Conservation (phyloP, 139 green algal species). For the Chlorella sp. region DNA sequence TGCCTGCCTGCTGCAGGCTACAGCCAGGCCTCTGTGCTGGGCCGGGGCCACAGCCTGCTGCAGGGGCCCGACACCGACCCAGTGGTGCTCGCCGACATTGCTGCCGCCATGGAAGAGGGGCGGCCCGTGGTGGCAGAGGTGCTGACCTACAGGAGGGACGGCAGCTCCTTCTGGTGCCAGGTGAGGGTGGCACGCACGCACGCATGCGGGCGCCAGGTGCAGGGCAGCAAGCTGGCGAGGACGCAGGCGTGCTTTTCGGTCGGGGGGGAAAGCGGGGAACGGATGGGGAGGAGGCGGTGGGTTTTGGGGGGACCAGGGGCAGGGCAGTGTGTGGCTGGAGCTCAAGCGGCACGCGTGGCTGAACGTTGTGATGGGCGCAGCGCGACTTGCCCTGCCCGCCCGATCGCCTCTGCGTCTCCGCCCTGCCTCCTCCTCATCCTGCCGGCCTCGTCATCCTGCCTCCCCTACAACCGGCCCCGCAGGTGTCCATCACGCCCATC, state of each 20-base stretch:
- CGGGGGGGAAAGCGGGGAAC: too few species aligned
- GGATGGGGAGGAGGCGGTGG: background rate
- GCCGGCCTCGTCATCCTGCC: background rate
- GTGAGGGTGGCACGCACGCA: conserved; percentile 74
- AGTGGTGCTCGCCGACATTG: conserved; percentile 79
- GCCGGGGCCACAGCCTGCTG: conserved; percentile 82
- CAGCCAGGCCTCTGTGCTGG: conserved; percentile 58
- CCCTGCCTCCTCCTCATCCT: background rate
- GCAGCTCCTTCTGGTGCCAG: conserved; percentile 97
- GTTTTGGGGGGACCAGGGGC: background rate
- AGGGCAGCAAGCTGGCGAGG: too few species aligned
- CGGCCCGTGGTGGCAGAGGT: conserved; percentile 86
- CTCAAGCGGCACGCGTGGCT: too few species aligned
- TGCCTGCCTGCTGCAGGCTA: conserved; percentile 61
- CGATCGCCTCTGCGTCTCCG: too few species aligned
- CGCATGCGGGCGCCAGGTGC: background rate
- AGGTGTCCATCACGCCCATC: conserved; percentile 85
- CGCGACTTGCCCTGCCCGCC: too few species aligned
- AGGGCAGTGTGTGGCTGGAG: background rate
- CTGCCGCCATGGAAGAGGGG: conserved; percentile 73
- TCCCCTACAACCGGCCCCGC: background rate
- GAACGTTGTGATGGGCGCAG: too few species aligned
- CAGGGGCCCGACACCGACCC: conserved; percentile 89
- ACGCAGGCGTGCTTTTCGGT: too few species aligned
- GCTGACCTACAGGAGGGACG: conserved; percentile 93